Base-by-base conservation (phyloP, 345 rosid genomes). In the Cardamine chenopodiifolia region DNA sequence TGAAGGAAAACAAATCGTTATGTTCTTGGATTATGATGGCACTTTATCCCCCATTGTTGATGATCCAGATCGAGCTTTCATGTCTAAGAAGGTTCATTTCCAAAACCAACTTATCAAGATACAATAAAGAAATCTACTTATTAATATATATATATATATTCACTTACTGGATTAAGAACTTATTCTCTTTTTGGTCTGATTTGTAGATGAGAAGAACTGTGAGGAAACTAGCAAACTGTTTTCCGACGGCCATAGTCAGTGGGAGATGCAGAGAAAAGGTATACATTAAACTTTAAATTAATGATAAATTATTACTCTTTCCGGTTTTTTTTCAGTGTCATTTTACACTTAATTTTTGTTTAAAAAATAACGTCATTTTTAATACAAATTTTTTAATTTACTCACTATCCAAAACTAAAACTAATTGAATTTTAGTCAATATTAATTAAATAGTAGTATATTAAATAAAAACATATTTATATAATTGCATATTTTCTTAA, bases 221-320 rank as follows among this genome's bases (percentile, higher is more conserved):
- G 37, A 89, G 86, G 81, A 87, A 86, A 32, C 80, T 83, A 7
- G 97, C 94, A 0, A 83, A 85, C 31, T 83, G 79, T 68, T 95
- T 90, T 40, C 98, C 98, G 1, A 95, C 99, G 2, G 99, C 99
- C 25, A 95, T 95, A 58, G 97, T 95, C 26, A 92, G 88, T 17
- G 99, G 99, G 15, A 86, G 99, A 63, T 90, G 99, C 84, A 82
- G 88, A 76, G 96, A 95, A 80, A 95, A 95, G 91, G 97, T 95
- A 59, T 28, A 58, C 22, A 84, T 84, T 6, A 86, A 82, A 50
- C 2, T 12, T 34, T 59, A 5, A 19, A 19, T 20, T 15, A 28
- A 7, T 28, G 26, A 14, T 39, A 37, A 26, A 59, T 37, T 37
- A 55, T n/a, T n/a, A n/a, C n/a, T n/a, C n/a, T n/a, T n/a, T n/a